These are phyloP conservation scores for Balamuthia mandrillaris DNA, from an alignment of 208 protist genomes.

Conservation along the genomic window DNA sequence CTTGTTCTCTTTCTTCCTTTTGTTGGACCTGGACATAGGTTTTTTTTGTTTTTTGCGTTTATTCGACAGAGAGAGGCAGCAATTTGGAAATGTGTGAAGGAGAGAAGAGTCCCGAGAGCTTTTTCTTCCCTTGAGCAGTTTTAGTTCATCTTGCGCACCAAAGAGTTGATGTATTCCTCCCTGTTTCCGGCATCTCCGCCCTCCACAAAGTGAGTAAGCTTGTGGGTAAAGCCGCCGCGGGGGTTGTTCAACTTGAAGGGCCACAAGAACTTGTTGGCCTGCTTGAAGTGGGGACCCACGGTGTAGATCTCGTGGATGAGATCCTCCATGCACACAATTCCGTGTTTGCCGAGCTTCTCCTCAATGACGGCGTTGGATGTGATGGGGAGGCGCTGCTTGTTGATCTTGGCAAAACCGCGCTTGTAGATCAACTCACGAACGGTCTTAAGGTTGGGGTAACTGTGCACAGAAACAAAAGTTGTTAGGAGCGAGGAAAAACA, in stretches of 20 bases:
- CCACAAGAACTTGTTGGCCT: conserved; percentile 96
- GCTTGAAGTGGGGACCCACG: conserved; percentile 95
- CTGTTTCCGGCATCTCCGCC: conserved; percentile 99
- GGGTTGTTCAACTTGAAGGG: conserved; percentile 96
- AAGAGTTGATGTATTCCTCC: conserved; percentile 96
- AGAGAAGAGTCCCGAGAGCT: no score
- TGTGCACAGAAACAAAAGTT: not conserved
- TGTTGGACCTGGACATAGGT: no score
- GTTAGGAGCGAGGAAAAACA: not conserved
- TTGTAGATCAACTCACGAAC: conserved; percentile 98
- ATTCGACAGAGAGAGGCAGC: no score
- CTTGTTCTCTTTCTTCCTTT: no score
- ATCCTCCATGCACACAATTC: conserved; percentile 98
- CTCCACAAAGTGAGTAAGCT: conserved; percentile 96
- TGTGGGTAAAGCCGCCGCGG: conserved; percentile 92
- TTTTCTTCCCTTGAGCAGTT: not conserved
- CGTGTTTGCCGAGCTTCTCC: conserved; percentile 87
- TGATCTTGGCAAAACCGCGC: conserved; percentile 95
- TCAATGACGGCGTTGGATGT: conserved; percentile 86
- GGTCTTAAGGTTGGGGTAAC: conserved; percentile 93
- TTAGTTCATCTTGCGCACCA: conserved; percentile 97
- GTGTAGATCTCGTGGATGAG: conserved; percentile 99
- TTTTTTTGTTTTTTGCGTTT: no score
- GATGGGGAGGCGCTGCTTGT: conserved; percentile 95
- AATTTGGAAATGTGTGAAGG: no score